Conservation (phyloP, 495 filamentous ascomycete species). For the Amniculicola lignicola region DNA sequence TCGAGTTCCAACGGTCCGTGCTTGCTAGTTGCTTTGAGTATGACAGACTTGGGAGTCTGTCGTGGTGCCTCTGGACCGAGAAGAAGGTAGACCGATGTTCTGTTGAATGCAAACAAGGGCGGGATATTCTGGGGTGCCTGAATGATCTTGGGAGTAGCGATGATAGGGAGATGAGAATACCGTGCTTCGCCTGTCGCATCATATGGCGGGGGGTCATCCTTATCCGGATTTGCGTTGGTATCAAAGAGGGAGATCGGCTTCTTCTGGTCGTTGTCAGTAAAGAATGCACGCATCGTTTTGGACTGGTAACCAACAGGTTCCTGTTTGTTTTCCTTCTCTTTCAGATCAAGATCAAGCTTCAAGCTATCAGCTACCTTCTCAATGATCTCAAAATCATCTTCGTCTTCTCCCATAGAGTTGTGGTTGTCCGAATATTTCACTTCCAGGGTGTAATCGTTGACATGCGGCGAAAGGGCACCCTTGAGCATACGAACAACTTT, state of each 20-base stretch:
- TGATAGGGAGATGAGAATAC: conserved; percentile 49
- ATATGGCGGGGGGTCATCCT: conserved; percentile 28
- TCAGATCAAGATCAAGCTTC: conserved; percentile 28
- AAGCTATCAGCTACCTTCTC: conserved; percentile 52
- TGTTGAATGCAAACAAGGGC: conserved; percentile 60
- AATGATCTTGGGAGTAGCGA: conserved; percentile 53
- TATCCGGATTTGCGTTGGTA: conserved; percentile 40
- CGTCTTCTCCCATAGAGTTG: conserved; percentile 25
- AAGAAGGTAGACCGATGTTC: conserved; percentile 62
- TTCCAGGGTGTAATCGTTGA: conserved; percentile 58
- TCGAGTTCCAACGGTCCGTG: conserved; percentile 58
- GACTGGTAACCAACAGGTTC: conserved; percentile 6
- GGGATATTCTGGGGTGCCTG: conserved; percentile 63
- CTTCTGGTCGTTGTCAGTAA: conserved; percentile 26
- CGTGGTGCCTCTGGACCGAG: conserved; percentile 50
- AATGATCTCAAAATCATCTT: conserved; percentile 57
- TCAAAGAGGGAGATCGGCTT: conserved; percentile 61
- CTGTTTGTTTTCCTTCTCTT: conserved; percentile 12
- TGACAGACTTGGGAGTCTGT: conserved; percentile 52
- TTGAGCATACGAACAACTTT: conserved; percentile 72
- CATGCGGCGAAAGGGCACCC: conserved; percentile 59
- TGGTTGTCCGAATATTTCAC: conserved; percentile 52
- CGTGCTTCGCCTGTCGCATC: conserved; percentile 36
- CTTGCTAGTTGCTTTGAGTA: conserved; percentile 53
- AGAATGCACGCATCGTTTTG: not conserved